Conservation (phyloP, 352 stramenopile species). For the Globisporangium ultimum region DNA sequence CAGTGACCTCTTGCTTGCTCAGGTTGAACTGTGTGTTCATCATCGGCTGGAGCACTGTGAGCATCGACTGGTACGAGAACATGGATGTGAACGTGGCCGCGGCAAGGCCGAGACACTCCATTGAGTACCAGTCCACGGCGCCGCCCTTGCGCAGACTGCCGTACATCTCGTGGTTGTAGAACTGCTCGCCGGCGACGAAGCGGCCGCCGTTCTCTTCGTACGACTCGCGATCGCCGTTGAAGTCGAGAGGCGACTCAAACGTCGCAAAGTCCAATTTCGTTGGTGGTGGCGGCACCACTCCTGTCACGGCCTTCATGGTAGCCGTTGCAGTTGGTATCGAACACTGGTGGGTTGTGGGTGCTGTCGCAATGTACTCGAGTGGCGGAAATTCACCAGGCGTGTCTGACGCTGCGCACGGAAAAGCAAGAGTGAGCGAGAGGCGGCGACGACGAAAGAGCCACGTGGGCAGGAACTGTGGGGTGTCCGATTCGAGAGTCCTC, state of each 20-base stretch:
- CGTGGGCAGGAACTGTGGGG: neutral
- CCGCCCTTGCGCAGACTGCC: constrained; percentile 61
- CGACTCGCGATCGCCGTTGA: neutral
- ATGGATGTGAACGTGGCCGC: constrained; percentile 68
- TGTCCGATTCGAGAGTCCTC: no score
- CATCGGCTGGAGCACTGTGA: constrained; percentile 47
- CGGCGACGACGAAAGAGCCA: neutral
- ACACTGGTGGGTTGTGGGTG: neutral
- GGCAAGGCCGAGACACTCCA: constrained; percentile 57
- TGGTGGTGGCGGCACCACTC: constrained; percentile 4
- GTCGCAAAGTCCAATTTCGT: constrained; percentile 7
- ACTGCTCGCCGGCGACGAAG: constrained; percentile 32
- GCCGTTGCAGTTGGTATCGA: neutral
- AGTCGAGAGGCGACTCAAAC: constrained; percentile 8
- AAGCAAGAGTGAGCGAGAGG: constrained; percentile 5
- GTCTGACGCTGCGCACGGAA: constrained; percentile 18
- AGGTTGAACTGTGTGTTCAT: constrained; percentile 55
- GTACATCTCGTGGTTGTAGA: constrained; percentile 35
- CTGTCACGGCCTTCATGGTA: constrained; percentile 1
- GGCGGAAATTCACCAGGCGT: constrained; percentile 27
- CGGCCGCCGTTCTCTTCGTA: constrained; percentile 7
- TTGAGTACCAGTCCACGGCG: constrained; percentile 47
- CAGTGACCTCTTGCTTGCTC: constrained; percentile 32
- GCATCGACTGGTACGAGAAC: constrained; percentile 59
- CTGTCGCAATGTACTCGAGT: constrained; percentile 36